phyloP scores from a whole-genome alignment of 148 eudicot genomes.

The Cornus controversa region DNA sequence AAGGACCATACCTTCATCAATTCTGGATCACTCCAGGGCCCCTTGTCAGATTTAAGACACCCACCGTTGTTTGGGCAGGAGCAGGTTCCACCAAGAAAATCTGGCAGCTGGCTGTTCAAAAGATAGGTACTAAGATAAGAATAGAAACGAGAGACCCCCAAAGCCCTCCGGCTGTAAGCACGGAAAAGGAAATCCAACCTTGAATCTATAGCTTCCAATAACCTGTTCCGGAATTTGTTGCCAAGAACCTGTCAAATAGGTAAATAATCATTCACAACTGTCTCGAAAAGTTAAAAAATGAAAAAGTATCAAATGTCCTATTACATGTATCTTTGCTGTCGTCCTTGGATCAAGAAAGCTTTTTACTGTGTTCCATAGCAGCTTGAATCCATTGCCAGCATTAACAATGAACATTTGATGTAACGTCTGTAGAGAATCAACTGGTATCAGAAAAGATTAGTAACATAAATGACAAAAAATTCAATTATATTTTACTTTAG shows the following conservation, averaged over 20 bases:
- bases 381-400: slow-evolving; percentile 89
- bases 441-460: slow-evolving; percentile 16
- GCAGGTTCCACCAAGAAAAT: slow-evolving; percentile 91
- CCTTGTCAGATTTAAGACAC: slow-evolving; percentile 83
- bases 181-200: slow-evolving; percentile 43
- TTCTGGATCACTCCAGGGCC: slow-evolving; percentile 92
- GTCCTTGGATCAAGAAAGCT: slow-evolving; percentile 88
- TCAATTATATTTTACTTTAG: not conserved
- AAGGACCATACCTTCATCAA: slow-evolving; percentile 71
- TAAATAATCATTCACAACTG: slow-evolving; percentile 7
- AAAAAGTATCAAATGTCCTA: not conserved
- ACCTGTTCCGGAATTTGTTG: slow-evolving; percentile 63
- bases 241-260: slow-evolving; percentile 68
- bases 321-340: slow-evolving; percentile 85
- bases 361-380: slow-evolving; percentile 73
- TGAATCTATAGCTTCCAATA: slow-evolving; percentile 69
- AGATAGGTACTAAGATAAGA: slow-evolving; percentile 11
- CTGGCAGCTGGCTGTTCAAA: slow-evolving; percentile 81
- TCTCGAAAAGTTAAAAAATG: not conserved
- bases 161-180: not conserved
- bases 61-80: slow-evolving; percentile 74
- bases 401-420: slow-evolving; percentile 92
- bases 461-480: not conserved
- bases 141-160: slow-evolving; percentile 12
- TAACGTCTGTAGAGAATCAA: slow-evolving; percentile 60